These are phyloP conservation scores for Xerocomus nothofagi DNA, from an alignment of 1,284 basidiomycete species.

Conservation along the genomic window DNA sequence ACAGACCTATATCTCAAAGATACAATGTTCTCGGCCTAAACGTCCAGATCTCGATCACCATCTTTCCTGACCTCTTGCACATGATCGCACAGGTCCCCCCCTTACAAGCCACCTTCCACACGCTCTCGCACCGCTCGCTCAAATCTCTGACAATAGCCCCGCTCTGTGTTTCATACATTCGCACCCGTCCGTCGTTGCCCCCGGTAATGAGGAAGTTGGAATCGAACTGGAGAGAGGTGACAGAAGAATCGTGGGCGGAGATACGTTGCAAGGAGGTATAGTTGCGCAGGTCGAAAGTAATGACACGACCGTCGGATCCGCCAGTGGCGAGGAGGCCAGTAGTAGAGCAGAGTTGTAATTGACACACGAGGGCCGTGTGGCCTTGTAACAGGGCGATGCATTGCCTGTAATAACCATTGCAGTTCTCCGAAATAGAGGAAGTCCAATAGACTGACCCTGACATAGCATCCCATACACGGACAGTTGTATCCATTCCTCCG, in stretches of 20 bases:
- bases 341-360: slow-evolving; percentile 71
- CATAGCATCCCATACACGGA: slow-evolving; percentile 83
- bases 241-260: slow-evolving; percentile 86
- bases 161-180: slow-evolving; percentile 78
- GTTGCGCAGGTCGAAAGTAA: slow-evolving; percentile 78
- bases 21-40: slow-evolving; percentile 47
- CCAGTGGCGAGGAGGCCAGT: slow-evolving; percentile 75
- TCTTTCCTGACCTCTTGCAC: slow-evolving; percentile 82
- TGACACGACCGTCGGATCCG: slow-evolving; percentile 92
- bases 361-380: slow-evolving; percentile 93
- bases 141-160: slow-evolving; percentile 77
- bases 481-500: slow-evolving; percentile 89
- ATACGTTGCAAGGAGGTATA: slow-evolving; percentile 52
- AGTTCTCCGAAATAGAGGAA: slow-evolving; percentile 19
- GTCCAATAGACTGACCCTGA: slow-evolving; percentile 56
- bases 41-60: slow-evolving; percentile 88
- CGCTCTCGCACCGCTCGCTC: slow-evolving; percentile 73
- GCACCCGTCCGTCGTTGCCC: slow-evolving; percentile 90
- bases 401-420: slow-evolving; percentile 46
- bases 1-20: slow-evolving; percentile 12
- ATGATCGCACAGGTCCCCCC: slow-evolving; percentile 82
- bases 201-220: slow-evolving; percentile 77
- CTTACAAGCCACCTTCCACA: slow-evolving; percentile 86
- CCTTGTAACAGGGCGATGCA: slow-evolving; percentile 88
- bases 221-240: slow-evolving; percentile 90